Conservation (phyloP, 495 filamentous ascomycete species). For the Cladorrhinum samala region DNA sequence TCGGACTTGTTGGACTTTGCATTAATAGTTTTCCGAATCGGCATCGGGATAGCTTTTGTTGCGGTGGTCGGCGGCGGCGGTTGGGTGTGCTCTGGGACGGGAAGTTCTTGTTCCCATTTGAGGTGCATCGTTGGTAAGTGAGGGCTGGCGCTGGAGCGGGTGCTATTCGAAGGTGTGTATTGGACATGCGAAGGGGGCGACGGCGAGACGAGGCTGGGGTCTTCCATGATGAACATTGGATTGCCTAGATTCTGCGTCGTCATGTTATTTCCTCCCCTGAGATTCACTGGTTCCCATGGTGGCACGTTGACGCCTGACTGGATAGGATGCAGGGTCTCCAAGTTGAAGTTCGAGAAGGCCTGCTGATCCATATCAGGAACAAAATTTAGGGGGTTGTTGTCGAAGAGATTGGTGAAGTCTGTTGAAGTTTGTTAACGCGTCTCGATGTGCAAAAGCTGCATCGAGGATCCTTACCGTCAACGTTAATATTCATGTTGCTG, state of each 20-base stretch:
- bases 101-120: not conserved
- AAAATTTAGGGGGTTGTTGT: not conserved
- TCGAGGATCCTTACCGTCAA: conserved; percentile 1
- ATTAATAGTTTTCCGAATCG: not conserved
- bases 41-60: not conserved
- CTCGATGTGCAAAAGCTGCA: too few species aligned
- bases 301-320: conserved; percentile 27
- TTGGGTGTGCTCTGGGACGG: not conserved
- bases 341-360: conserved; percentile 12
- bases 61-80: too few species aligned
- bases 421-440: too few species aligned
- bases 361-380: conserved; percentile 16
- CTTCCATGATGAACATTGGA: conserved; percentile 32
- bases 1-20: not conserved
- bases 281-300: conserved; percentile 34
- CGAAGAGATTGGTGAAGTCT: conserved; percentile 13
- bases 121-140: not conserved
- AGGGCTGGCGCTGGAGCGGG: not conserved
- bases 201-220: conserved; percentile 25
- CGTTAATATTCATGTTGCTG: not conserved
- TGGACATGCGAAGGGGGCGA: conserved; percentile 21
- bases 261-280: conserved; percentile 17
- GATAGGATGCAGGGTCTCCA: conserved; percentile 28
- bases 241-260: not conserved
- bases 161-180: conserved; percentile 15